Evolutionary conservation across 108 stramenopile species (phyloP), one percentile per base, ranked within the genome.

Genomic region (Skeletonema menzelii): DNA sequence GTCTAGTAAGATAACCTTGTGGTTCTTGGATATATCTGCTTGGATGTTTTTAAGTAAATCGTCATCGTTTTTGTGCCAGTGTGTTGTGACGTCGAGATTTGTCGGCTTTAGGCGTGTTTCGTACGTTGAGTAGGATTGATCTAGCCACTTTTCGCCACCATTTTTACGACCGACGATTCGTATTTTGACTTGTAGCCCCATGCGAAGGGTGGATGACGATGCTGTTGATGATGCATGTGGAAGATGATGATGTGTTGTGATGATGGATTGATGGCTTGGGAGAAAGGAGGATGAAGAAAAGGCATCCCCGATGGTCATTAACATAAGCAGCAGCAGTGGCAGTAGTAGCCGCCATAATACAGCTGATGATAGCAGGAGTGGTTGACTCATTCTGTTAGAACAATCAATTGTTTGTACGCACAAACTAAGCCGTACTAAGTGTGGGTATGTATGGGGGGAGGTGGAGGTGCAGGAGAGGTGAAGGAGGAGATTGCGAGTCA

Each of bases 21-120:
- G 88, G 31, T 76, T 69, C 62, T 94, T 92, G 27, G 68, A 53
- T 14, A 69, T 37, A 67, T 95, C 94, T 14, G 56, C 19, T 19
- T 74, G 76, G 20, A 78, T 84, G 40, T 69, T 84, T 65, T 85
- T 92, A 24, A 86, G 80, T 53, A 97, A 67, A n/a, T 95, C 92
- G 5, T 86, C 81, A 64, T 97, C 91, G 63, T 88, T 91, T 69
- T 95, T 97, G 78, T 96, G 95, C 91, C 91, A 95, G 14, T 85
- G 75, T 1, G 96, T 97, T n/a, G 86, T 82, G 10, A 94, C 78
- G 7, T 80, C 72, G 0, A 95, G 58, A 69, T 78, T 82, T 19
- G 86, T 75, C 3, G 91, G 79, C 65, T 75, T 67, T 27, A 92
- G 62, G 55, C 94, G 66, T 15, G 70, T 85, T 67, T 89, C 87